Percentiles rank a stretch among this genome's conserved stretches.
Evolutionary conservation across 2,329 filamentous ascomycete species (phyloP).

Genomic region (Malbranchea cinnamomea): DNA sequence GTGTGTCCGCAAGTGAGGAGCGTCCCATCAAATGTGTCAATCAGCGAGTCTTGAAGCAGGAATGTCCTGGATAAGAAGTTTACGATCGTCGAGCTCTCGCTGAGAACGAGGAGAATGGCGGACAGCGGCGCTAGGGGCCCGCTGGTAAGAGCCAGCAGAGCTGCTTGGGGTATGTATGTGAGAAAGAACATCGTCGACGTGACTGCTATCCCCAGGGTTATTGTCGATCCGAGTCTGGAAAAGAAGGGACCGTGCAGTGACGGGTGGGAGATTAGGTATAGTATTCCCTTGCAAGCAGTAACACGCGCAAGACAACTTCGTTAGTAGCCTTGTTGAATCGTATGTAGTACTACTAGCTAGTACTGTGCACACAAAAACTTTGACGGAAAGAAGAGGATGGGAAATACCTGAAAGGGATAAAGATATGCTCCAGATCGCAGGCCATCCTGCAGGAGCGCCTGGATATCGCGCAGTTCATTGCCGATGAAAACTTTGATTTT

Average conservation of each 20-base stretch:
- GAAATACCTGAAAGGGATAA: constrained; percentile 59
- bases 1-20: constrained; percentile 40
- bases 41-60: constrained; percentile 63
- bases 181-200: constrained; percentile 73
- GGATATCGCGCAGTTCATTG: constrained; percentile 58
- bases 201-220: constrained; percentile 57
- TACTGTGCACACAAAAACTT: no score
- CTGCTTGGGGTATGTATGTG: constrained; percentile 72
- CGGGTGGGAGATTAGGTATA: constrained; percentile 44
- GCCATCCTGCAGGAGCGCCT: constrained; percentile 49
- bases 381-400: not conserved
- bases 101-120: constrained; percentile 42
- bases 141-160: constrained; percentile 68
- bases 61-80: constrained; percentile 46
- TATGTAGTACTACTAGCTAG: no score
- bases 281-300: constrained; percentile 36
- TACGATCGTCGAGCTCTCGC: constrained; percentile 40
- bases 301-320: no score
- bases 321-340: no score
- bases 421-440: constrained; percentile 64
- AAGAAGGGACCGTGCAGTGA: constrained; percentile 45
- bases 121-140: constrained; percentile 54
- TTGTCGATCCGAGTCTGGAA: constrained; percentile 42
- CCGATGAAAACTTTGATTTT: constrained; percentile 42
- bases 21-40: constrained; percentile 77